phyloP scores from a whole-genome alignment of 495 filamentous ascomycete species.

The Aspergillus cavernicola region DNA sequence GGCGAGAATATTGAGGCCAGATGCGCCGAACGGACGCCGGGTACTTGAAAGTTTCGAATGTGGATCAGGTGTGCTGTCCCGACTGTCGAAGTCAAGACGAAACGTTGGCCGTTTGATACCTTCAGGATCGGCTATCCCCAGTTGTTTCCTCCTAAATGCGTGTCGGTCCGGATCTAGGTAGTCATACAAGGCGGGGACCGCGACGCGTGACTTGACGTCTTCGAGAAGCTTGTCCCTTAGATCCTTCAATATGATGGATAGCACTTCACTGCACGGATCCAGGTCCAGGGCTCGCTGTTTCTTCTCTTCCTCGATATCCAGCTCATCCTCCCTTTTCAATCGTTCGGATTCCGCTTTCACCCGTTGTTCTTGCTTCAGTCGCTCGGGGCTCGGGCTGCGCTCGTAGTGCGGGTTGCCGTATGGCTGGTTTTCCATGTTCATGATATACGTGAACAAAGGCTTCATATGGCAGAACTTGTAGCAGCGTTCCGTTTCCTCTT shows the following conservation, averaged over 20 bases:
- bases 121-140: conserved; percentile 71
- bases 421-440: conserved; percentile 83
- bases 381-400: conserved; percentile 57
- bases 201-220: conserved; percentile 80
- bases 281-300: conserved; percentile 74
- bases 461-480: conserved; percentile 67
- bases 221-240: conserved; percentile 78
- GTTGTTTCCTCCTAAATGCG: conserved; percentile 64
- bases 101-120: conserved; percentile 48
- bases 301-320: conserved; percentile 83
- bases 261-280: conserved; percentile 80
- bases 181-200: conserved; percentile 74
- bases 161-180: conserved; percentile 82
- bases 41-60: conserved; percentile 33
- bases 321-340: conserved; percentile 64
- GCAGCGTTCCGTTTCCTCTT: conserved; percentile 75
- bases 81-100: conserved; percentile 49
- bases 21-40: conserved; percentile 31
- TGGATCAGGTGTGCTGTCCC: conserved; percentile 65
- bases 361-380: conserved; percentile 48
- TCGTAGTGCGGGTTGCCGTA: conserved; percentile 66
- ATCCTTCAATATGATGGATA: conserved; percentile 73
- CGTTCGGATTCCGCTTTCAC: conserved; percentile 52
- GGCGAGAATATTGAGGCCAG: conserved; percentile 56
- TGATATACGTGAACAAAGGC: conserved; percentile 82